Conservation (phyloP, 163 green algal species). For the Scenedesmus sp. region DNA sequence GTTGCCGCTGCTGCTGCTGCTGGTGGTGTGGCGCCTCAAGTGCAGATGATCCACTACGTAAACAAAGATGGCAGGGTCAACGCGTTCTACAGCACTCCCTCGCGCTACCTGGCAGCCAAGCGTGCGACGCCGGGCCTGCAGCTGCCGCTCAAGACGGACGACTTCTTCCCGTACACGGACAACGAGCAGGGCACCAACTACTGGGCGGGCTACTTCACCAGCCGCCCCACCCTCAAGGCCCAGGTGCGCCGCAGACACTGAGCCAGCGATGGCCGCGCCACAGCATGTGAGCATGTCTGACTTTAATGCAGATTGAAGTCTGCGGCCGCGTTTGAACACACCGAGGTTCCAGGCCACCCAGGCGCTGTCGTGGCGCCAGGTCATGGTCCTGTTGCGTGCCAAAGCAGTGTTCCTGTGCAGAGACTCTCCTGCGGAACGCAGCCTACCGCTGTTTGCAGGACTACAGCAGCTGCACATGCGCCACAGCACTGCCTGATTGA, state of each 20-base stretch:
- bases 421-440: no score
- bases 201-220: conserved; percentile 95
- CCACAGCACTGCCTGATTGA: no score
- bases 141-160: conserved; percentile 79
- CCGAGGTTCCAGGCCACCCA: no score
- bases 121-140: conserved; percentile 26
- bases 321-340: no score
- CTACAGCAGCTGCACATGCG: no score
- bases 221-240: conserved; percentile 79
- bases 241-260: conserved; percentile 45
- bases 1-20: background rate
- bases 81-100: conserved; percentile 88
- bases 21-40: background rate
- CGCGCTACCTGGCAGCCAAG: conserved; percentile 81
- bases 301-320: no score
- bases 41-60: conserved; percentile 11
- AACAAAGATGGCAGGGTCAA: conserved; percentile 74
- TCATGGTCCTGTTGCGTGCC: no score
- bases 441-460: no score
- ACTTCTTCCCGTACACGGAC: conserved; percentile 94
- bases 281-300: conserved; percentile 56
- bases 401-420: no score
- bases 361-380: no score
- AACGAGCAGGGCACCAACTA: conserved; percentile 60
- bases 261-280: background rate